Conservation (phyloP, 2,329 filamentous ascomycete species). For the Myriosclerotinia scirpicola region DNA sequence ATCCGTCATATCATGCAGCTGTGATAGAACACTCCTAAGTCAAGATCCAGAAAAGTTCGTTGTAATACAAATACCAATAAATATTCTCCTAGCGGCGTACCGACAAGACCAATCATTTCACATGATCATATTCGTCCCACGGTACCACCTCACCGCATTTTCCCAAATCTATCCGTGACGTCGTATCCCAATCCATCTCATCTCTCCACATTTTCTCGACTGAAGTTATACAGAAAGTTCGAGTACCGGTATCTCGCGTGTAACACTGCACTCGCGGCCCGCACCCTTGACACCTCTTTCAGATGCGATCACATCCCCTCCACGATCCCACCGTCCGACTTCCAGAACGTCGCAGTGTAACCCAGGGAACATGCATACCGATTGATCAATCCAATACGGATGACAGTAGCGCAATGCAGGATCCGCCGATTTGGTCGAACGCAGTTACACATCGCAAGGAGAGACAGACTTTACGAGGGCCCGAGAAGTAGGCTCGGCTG, state of each 20-base stretch:
- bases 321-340: slow-evolving; percentile 6
- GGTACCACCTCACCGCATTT: slow-evolving; percentile 10
- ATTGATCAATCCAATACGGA: slow-evolving; percentile 16
- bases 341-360: slow-evolving; percentile 10
- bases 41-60: slow-evolving; percentile 12
- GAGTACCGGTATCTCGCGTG: slow-evolving; percentile 13
- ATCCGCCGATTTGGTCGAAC: slow-evolving; percentile 19
- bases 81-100: slow-evolving; percentile 18
- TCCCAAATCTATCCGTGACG: slow-evolving; percentile 7
- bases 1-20: slow-evolving; percentile 16
- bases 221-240: background rate
- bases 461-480: slow-evolving; percentile 13
- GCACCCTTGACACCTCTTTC: slow-evolving; percentile 11
- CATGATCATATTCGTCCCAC: slow-evolving; percentile 24
- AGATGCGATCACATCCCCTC: slow-evolving; percentile 11
- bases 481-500: slow-evolving; percentile 9
- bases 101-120: slow-evolving; percentile 19
- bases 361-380: slow-evolving; percentile 18
- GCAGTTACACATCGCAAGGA: slow-evolving; percentile 17
- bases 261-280: slow-evolving; percentile 18
- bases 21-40: slow-evolving; percentile 15
- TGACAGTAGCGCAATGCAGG: slow-evolving; percentile 15
- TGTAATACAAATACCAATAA: slow-evolving; percentile 15
- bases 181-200: slow-evolving; percentile 6
- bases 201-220: slow-evolving; percentile 12